These are phyloP conservation scores for Penicillium sp. DNA, from an alignment of 2,329 filamentous ascomycete species.

Conservation along the genomic window DNA sequence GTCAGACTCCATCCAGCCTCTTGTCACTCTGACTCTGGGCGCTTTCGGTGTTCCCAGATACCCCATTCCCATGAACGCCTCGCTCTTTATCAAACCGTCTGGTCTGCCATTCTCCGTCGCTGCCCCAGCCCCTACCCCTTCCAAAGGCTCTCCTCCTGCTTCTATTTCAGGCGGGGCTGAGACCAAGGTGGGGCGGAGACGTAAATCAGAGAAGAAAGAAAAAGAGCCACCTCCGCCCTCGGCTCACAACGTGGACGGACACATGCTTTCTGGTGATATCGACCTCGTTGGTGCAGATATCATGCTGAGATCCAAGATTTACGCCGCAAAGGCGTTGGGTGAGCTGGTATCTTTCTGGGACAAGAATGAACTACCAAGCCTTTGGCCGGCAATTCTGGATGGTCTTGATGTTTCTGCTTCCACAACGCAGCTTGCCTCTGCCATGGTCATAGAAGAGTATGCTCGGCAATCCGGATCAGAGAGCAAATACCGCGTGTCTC, in stretches of 20 bases:
- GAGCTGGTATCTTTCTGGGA: slow-evolving; percentile 77
- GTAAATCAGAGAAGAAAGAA: slow-evolving; percentile 82
- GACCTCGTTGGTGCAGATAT: slow-evolving; percentile 89
- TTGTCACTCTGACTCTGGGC: slow-evolving; percentile 81
- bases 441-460: slow-evolving; percentile 85
- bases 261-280: slow-evolving; percentile 96
- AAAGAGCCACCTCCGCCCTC: slow-evolving; percentile 65
- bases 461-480: slow-evolving; percentile 54
- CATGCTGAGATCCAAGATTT: slow-evolving; percentile 85
- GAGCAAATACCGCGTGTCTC: slow-evolving; percentile 34
- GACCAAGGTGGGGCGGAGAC: slow-evolving; percentile 66
- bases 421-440: slow-evolving; percentile 79
- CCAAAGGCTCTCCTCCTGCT: slow-evolving; percentile 44
- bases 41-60: slow-evolving; percentile 89
- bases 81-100: slow-evolving; percentile 89
- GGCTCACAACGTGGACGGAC: slow-evolving; percentile 94
- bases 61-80: slow-evolving; percentile 86
- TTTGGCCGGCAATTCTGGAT: slow-evolving; percentile 66
- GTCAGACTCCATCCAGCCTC: slow-evolving; percentile 69
- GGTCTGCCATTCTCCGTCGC: slow-evolving; percentile 71
- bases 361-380: slow-evolving; percentile 46
- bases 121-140: slow-evolving; percentile 33
- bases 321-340: slow-evolving; percentile 80
- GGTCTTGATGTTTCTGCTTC: slow-evolving; percentile 71
- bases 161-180: slow-evolving; percentile 56